Percentiles rank a stretch among this genome's conserved stretches.
These are phyloP conservation scores for Daedaleopsis sinensis DNA, from an alignment of 768 basidiomycete genomes.

Conservation along the genomic window DNA sequence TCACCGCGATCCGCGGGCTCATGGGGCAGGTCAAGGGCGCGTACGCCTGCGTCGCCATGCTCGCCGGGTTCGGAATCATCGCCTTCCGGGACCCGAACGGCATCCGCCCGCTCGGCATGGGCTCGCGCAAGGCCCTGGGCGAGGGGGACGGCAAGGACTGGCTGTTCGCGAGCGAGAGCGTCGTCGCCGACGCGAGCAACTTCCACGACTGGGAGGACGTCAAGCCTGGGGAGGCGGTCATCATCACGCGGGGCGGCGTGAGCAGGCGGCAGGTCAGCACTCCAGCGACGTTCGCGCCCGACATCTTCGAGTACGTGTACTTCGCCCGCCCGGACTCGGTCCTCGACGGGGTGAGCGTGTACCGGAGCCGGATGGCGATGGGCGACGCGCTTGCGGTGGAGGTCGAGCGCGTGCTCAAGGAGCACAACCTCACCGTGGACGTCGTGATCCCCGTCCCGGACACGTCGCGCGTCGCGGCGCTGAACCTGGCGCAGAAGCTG, in stretches of 20 bases:
- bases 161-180: slow-evolving; percentile 92
- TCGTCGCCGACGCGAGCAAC: slow-evolving; percentile 92
- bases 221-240: slow-evolving; percentile 92
- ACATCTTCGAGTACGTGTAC: slow-evolving; percentile 99
- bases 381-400: slow-evolving; percentile 92
- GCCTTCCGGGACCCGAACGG: slow-evolving; percentile 98
- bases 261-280: slow-evolving; percentile 74
- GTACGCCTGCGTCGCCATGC: slow-evolving; percentile 98
- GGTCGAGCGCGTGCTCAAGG: slow-evolving; percentile 71
- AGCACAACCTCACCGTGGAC: slow-evolving; percentile 75
- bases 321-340: slow-evolving; percentile 98
- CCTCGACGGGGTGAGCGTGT: slow-evolving; percentile 95
- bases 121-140: slow-evolving; percentile 56
- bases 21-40: slow-evolving; percentile 90
- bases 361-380: slow-evolving; percentile 99
- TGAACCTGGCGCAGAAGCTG: slow-evolving; percentile 92
- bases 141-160: slow-evolving; percentile 70
- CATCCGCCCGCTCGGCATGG: slow-evolving; percentile 92
- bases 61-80: slow-evolving; percentile 97
- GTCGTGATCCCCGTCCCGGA: slow-evolving; percentile 99
- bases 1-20: slow-evolving; percentile 87
- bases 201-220: slow-evolving; percentile 95
- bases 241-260: slow-evolving; percentile 84
- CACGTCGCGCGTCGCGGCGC: slow-evolving; percentile 93
- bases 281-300: slow-evolving; percentile 84